Evolutionary conservation across 2,329 filamentous ascomycete species (phyloP), one percentile per base, ranked within the genome.

Genomic region (Alternaria conjuncta): DNA sequence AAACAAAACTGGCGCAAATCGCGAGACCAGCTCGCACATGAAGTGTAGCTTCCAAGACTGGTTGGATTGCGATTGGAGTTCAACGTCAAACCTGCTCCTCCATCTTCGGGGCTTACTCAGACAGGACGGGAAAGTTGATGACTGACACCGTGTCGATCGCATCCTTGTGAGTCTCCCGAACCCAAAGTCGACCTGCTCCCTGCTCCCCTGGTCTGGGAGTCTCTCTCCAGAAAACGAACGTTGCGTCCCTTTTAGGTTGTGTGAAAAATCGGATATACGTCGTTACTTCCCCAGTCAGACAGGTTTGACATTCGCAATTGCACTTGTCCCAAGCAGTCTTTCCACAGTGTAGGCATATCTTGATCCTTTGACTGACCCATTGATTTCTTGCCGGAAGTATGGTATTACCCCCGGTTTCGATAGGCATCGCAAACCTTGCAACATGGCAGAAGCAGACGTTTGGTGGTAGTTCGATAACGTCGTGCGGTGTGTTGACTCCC

Each of bases 301-400:
- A 81, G 56, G 70, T 79, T 21, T 75, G 66, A 62, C 79, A 80
- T 1, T 50, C 53, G 63, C 72, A 79, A 18, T 53, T 50, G 61
- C 78, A 80, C 18, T 60, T 55, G 3, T 74, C 78, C 2, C 51
- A 68, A 23, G 70, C 57, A n/a, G 80, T 68, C 4, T 61, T 61
- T 15, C 77, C 76, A 57, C 77, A 78, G 56, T 80, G 78, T 68
- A 78, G 76, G 57, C 79, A 81, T 68, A 80, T 75, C 6, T 66
- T 55, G 44, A 69, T 60, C 26, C 63, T 63, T 11, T 55, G 58
- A 53, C 68, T 72, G 26, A 67, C 58, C 78, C 78, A 81, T 50
- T 71, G 68, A 23, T 77, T 77, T n/a, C 60, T 69, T 3, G 70
- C 71, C 7, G 64, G 63, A 21, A 60, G 21, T 8, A 41, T 60